These are phyloP conservation scores for Xylaria sp. DNA, from an alignment of 2,329 filamentous ascomycete species.

Conservation along the genomic window DNA sequence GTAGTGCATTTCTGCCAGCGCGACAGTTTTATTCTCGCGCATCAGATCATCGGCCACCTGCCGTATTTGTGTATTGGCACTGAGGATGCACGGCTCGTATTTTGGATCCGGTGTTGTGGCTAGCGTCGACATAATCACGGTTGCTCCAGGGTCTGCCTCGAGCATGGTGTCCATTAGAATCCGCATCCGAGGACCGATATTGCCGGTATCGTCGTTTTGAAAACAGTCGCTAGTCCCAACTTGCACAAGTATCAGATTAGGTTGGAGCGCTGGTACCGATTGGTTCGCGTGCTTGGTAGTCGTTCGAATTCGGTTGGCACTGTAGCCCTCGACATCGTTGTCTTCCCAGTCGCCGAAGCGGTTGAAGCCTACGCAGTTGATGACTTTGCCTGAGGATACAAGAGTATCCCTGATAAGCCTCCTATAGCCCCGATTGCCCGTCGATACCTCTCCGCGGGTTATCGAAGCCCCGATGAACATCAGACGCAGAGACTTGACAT, in stretches of 20 bases:
- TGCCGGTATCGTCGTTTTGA: constrained; percentile 40
- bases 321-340: constrained; percentile 47
- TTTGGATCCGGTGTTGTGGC: constrained; percentile 41
- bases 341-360: constrained; percentile 46
- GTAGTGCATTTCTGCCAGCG: constrained; percentile 47
- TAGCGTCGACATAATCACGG: constrained; percentile 46
- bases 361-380: constrained; percentile 48
- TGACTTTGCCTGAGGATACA: constrained; percentile 41
- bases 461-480: constrained; percentile 48
- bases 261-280: constrained; percentile 43
- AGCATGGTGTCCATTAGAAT: constrained; percentile 41
- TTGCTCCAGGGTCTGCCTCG: constrained; percentile 39
- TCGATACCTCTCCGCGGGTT: constrained; percentile 43
- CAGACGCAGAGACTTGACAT: constrained; percentile 41
- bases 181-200: constrained; percentile 42
- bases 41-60: constrained; percentile 42
- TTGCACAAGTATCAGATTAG: constrained; percentile 47
- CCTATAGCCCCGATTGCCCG: constrained; percentile 44
- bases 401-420: constrained; percentile 45
- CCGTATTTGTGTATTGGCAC: constrained; percentile 46
- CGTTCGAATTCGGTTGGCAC: constrained; percentile 42
- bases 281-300: constrained; percentile 41
- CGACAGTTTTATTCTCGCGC: constrained; percentile 41
- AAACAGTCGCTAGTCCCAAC: constrained; percentile 48
- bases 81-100: constrained; percentile 43